phyloP scores from a whole-genome alignment of 2,329 filamentous ascomycete species.

The Alternaria panax region DNA sequence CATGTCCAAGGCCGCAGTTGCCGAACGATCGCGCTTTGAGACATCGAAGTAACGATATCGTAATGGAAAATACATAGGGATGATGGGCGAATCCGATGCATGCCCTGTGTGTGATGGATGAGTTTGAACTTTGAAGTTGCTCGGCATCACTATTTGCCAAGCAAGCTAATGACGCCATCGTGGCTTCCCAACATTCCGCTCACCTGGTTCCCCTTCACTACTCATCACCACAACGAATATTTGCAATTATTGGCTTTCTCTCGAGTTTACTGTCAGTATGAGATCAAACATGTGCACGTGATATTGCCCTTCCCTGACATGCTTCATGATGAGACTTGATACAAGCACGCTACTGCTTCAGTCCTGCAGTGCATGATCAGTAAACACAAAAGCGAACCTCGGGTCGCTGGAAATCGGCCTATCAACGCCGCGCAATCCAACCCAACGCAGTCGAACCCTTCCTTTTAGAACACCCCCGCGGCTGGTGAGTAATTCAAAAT shows the following conservation, averaged over 20 bases:
- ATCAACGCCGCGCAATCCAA: neutral
- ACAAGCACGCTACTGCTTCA: neutral
- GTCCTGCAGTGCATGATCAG: constrained; percentile 1
- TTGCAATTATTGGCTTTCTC: neutral
- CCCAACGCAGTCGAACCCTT: neutral
- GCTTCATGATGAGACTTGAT: neutral
- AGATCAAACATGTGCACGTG: neutral
- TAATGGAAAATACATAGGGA: no score
- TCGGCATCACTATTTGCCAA: neutral
- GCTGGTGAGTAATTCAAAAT: neutral
- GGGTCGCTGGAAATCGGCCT: neutral
- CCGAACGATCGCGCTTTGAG: no score
- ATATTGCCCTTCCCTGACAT: neutral
- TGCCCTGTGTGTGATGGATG: neutral
- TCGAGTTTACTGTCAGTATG: neutral
- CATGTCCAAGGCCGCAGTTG: no score
- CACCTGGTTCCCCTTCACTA: neutral
- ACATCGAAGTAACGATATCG: no score
- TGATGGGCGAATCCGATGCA: neutral
- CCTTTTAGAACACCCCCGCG: neutral
- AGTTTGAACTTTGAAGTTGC: neutral
- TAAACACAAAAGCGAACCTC: constrained; percentile 4
- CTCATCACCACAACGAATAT: neutral
- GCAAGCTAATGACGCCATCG: neutral
- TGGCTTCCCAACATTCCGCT: neutral